Evolutionary conservation across 23 red algal species (phyloP), one percentile per base, ranked within the genome.

Genomic region (Gracilaria caudata): DNA sequence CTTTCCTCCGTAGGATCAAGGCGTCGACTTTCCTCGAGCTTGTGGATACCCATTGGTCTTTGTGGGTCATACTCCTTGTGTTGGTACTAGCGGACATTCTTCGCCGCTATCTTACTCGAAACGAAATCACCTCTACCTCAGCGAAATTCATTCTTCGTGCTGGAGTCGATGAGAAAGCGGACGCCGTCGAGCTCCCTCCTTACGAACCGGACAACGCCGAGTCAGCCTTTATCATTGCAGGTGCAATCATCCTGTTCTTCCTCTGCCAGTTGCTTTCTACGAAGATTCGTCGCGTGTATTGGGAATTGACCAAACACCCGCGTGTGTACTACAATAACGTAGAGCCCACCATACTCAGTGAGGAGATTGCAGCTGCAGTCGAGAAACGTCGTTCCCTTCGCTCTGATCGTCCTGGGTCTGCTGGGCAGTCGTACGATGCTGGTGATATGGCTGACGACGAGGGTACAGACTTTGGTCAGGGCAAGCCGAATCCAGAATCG

Each of bases 1-100:
- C 72, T 11, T 90, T 83, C 77, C 84, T 95, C 3, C 86, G 93
- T 61, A 75, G 74, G 45, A 89, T 95, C 82, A 95, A 95, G 75
- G 51, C 66, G 0, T 26, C 55, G 23, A 78, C 82, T 34, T 86
- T 93, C 51, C 30, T 86, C 10, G 68, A 85, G 32, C 90, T 95
- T 39, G 93, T 95, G 70, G 93, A 95, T 28, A 73, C 88, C 20
- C 86, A 90, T 57, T 95, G 93, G 93, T 86, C 79, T 28, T 14
- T 86, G 56, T 95, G 80, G 40, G 65, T 73, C 55, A 79, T 87
- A 47, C 46, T 88, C 9, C 92, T 94, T 23, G 78, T 72, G 10
- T 23, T 94, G 47, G 82, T 94, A 0, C 53, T 81, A 3, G 60
- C 43, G 1, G 92, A 94, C 29, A 77, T 78, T 55, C 24, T 89